A percentile compares a stretch with the other conserved stretches of the same genome.
phyloP scores from a whole-genome alignment of 495 filamentous ascomycete species.

The Sabuloglossum arenarium region DNA sequence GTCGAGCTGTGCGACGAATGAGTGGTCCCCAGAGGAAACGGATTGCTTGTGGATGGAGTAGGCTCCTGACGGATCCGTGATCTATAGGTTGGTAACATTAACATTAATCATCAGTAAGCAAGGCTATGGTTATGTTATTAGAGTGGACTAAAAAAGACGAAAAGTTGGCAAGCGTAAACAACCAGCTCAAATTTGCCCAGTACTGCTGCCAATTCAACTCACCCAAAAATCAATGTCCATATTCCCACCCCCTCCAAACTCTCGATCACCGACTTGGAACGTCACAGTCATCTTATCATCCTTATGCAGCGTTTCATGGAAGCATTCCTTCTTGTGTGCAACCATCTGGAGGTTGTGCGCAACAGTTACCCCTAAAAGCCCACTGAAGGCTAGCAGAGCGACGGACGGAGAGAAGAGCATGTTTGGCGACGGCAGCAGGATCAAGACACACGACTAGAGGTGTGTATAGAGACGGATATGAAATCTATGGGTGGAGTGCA shows the following conservation, averaged over 20 bases:
- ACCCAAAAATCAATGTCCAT: constrained; percentile 98
- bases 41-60: constrained; percentile 60
- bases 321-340: constrained; percentile 85
- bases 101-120: background rate
- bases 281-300: constrained; percentile 98
- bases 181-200: background rate
- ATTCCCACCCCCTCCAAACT: constrained; percentile 88
- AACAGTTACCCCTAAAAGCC: constrained; percentile 36
- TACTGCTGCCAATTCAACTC: constrained; percentile 16
- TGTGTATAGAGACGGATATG: background rate
- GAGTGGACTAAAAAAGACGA: too few relatives aligned
- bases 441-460: background rate
- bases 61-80: constrained; percentile 55
- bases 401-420: constrained; percentile 20
- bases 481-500: background rate
- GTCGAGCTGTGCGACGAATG: constrained; percentile 67
- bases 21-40: constrained; percentile 77
- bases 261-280: constrained; percentile 92
- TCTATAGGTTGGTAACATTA: constrained; percentile 27
- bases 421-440: background rate
- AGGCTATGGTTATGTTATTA: background rate
- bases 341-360: constrained; percentile 92
- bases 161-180: background rate
- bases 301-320: constrained; percentile 78
- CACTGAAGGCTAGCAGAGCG: constrained; percentile 38